phyloP scores from a whole-genome alignment of 129 eudicot genomes.

The Apium graveolens region DNA sequence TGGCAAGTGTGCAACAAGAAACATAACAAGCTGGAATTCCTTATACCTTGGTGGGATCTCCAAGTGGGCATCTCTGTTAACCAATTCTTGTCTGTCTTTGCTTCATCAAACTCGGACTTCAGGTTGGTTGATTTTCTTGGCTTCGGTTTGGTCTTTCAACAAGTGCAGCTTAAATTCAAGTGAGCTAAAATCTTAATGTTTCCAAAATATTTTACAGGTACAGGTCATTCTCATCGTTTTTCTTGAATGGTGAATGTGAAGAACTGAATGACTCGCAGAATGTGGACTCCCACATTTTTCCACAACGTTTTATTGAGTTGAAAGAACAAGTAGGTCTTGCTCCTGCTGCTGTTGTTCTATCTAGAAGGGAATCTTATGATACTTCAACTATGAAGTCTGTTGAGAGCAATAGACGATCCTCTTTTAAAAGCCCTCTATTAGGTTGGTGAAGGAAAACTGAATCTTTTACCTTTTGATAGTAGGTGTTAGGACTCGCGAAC shows the following conservation, averaged over 20 bases:
- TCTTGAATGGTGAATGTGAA: conserved; percentile 74
- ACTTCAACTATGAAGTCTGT: conserved; percentile 43
- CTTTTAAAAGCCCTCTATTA: conserved; percentile 43
- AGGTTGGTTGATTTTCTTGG: conserved; percentile 33
- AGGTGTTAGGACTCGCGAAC: neutral
- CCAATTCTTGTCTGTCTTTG: conserved; percentile 90
- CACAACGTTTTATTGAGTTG: conserved; percentile 66
- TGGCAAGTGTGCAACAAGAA: conserved; percentile 94
- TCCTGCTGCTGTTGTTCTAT: conserved; percentile 80
- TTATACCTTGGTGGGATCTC: conserved; percentile 98
- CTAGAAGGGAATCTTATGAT: conserved; percentile 59
- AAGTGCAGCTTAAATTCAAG: neutral
- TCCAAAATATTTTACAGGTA: conserved; percentile 37
- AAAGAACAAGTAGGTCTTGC: conserved; percentile 66
- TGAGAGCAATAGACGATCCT: conserved; percentile 50
- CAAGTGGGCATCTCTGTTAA: conserved; percentile 85
- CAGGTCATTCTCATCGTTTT: conserved; percentile 73
- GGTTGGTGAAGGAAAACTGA: conserved; percentile 29
- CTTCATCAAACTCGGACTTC: conserved; percentile 85
- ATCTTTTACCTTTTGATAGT: neutral
- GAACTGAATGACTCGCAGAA: conserved; percentile 77
- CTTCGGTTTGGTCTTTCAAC: neutral
- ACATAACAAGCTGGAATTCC: conserved; percentile 74
- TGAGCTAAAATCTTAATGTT: neutral
- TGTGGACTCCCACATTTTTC: conserved; percentile 87